Conservation (phyloP, 306 rosid genomes). For the Vicia faba region DNA sequence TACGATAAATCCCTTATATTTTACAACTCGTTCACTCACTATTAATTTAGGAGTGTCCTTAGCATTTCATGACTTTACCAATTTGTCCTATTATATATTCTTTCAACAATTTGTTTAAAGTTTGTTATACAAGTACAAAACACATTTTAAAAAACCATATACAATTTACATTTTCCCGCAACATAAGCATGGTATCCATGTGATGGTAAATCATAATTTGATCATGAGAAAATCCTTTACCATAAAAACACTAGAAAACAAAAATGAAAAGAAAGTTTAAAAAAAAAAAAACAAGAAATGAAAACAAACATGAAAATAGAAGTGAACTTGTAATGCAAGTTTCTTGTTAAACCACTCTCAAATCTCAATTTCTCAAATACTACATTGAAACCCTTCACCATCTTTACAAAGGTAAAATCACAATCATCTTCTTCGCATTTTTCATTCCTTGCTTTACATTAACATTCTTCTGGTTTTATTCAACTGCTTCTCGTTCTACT, state of each 20-base stretch:
- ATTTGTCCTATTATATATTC: no score
- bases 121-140: no score
- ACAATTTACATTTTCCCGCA: not conserved
- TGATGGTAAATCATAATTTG: not conserved
- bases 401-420: not conserved
- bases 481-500: not conserved
- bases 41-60: no score
- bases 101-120: no score
- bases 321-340: constrained; percentile 9
- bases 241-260: constrained; percentile 1
- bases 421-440: not conserved
- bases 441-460: not conserved
- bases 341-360: not conserved
- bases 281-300: not conserved
- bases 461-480: not conserved
- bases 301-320: not conserved
- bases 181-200: not conserved
- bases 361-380: not conserved
- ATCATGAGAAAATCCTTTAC: not conserved
- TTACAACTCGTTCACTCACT: no score
- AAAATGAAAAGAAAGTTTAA: not conserved
- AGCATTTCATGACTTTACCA: no score
- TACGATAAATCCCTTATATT: no score
- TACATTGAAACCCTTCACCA: no score
- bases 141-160: no score